Evolutionary conservation across 202 grass and related monocot genomes (phyloP), one percentile per base, ranked within the genome.

Genomic region (Panicum virgatum): DNA sequence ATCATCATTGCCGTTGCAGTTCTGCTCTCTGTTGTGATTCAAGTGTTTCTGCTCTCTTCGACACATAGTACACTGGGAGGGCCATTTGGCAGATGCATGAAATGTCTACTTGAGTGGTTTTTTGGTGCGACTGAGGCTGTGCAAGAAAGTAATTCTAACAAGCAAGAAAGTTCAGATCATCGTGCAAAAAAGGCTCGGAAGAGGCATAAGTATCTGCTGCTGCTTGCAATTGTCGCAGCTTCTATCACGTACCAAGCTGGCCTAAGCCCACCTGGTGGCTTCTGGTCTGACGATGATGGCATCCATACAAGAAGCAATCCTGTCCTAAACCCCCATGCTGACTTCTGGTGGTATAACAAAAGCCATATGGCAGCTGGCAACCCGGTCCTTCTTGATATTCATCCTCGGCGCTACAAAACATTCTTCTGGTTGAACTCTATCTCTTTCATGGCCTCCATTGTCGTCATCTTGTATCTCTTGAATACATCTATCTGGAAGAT

Each of bases 381-480:
- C 8, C 77, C 91, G 0, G 7, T 94, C 39, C 52, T 94, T 36
- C 80, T 26, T 53, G 88, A 94, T 58, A 79, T 72, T 14, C 23
- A 82, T 51, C 77, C 13, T 9, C 4, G 0, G 1, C 86, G 86
- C 27, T 94, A 94, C 29, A 36, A 76, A 23, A 72, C n/a, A 62
- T 94, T 94, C 66, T 89, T 94, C 46, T 66, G 43, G 36, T 91
- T 73, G 50, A 91, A 94, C 30, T 62, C 86, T 10, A 69, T 83
- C n/a, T 78, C 88, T 8, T 87, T 94, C 66, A 85, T 91, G 76
- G n/a, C 75, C 20, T 93, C 88, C 6, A 61, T 91, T 54, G 86
- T 91, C 1, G 78, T 86, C 4, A 81, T 93, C 61, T 73, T 90
- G 76, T 78, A 60, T 75, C 80, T 89, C 18, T 59, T 89, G 66